Conservation (phyloP, 2,329 filamentous ascomycete species). For the Sporothrix euskadiensis region DNA sequence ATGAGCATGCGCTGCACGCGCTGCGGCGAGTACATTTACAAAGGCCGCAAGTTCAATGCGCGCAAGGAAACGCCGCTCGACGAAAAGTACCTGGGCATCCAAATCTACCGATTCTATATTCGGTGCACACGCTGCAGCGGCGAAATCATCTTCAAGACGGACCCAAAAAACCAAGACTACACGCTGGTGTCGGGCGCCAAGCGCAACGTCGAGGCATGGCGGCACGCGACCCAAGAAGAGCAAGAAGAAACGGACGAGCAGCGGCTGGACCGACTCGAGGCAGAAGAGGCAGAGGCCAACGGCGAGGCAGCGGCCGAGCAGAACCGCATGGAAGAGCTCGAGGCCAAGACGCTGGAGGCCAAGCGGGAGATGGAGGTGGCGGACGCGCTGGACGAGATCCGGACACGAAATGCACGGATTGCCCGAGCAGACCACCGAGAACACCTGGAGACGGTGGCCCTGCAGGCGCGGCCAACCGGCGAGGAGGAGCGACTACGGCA, state of each 20-base stretch:
- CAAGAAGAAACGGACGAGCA: constrained; percentile 82
- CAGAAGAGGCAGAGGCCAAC: constrained; percentile 64
- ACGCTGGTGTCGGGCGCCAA: constrained; percentile 75
- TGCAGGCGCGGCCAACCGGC: constrained; percentile 51
- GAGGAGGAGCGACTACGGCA: constrained; percentile 64
- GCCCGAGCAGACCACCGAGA: constrained; percentile 73
- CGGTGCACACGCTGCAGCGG: constrained; percentile 81
- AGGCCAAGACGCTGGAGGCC: constrained; percentile 89
- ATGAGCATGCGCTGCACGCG: constrained; percentile 72
- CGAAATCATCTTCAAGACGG: constrained; percentile 91
- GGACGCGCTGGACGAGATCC: constrained; percentile 92
- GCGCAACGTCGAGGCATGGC: constrained; percentile 92
- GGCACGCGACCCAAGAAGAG: constrained; percentile 46
- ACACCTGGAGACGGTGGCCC: constrained; percentile 57
- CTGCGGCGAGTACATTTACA: constrained; percentile 39
- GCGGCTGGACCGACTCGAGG: constrained; percentile 78
- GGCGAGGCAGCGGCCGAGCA: constrained; percentile 57
- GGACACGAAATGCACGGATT: constrained; percentile 84
- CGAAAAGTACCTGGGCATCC: constrained; percentile 84
- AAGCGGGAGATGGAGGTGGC: constrained; percentile 96
- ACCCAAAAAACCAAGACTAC: constrained; percentile 90
- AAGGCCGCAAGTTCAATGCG: constrained; percentile 89
- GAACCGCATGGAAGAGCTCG: constrained; percentile 92
- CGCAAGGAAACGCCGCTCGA: constrained; percentile 83
- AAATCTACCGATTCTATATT: constrained; percentile 88